phyloP scores from a whole-genome alignment of 2,329 filamentous ascomycete genomes.

The Fulvia fulva region DNA sequence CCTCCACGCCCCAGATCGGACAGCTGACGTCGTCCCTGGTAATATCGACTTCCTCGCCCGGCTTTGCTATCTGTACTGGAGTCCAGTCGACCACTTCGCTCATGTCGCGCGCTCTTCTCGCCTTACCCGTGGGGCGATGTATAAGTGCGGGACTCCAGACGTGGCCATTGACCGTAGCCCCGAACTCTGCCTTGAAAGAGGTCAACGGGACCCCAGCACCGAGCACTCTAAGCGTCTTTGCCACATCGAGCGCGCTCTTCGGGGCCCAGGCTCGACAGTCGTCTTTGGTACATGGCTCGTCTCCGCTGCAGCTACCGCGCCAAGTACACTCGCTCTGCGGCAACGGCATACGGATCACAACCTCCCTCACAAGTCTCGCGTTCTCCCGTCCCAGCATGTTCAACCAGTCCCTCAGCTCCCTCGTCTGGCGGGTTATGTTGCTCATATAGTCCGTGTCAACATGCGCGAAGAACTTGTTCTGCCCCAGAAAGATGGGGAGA shows the following conservation, averaged over 20 bases:
- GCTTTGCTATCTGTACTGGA: too few species aligned
- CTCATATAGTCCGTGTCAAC: neutral
- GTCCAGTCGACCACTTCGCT: too few species aligned
- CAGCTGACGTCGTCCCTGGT: too few species aligned
- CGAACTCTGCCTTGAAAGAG: neutral
- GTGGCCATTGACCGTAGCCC: neutral
- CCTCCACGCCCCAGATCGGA: too few species aligned
- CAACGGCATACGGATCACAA: neutral
- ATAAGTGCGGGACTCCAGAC: neutral
- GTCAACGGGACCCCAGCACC: neutral
- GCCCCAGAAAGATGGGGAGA: conserved; percentile 20
- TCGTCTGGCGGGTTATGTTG: neutral
- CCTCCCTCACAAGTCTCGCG: neutral
- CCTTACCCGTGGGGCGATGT: too few species aligned
- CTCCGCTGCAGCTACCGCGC: neutral
- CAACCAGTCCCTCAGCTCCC: neutral
- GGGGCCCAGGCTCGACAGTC: neutral
- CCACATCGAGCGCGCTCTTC: neutral
- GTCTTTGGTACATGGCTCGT: neutral
- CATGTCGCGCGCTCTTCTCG: too few species aligned
- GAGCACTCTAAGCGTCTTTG: neutral
- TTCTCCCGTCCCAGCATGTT: neutral
- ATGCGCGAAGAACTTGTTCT: conserved; percentile 17
- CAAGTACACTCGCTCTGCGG: neutral
- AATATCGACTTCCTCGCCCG: too few species aligned